Evolutionary conservation across 345 rosid genomes (phyloP), one percentile per base, ranked within the genome.

Genomic region (Turnera subulata): DNA sequence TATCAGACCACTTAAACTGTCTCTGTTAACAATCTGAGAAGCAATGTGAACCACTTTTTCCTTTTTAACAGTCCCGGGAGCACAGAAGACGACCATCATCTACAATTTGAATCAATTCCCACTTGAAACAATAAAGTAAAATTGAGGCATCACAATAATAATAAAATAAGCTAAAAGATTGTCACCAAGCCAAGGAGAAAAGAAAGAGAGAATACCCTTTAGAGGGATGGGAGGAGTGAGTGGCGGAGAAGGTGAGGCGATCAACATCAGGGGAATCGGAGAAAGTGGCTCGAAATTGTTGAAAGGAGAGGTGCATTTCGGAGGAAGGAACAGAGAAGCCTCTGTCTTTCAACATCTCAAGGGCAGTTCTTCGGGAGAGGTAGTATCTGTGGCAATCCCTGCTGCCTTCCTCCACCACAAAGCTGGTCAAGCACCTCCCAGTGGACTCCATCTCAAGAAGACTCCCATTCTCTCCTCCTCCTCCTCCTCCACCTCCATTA

Each of bases 261-360:
- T 85, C 88, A 7, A 69, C 57, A 55, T 88, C 96, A 0, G 86
- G 91, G 40, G 12, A 68, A 15, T 70, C 78, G 56, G 82, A 86
- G 65, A 82, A 53, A 58, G 72, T 62, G 24, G 74, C 68, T 29
- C 89, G 83, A 72, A 88, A 91, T 14, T 82, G 82, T 4, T 78
- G 66, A 17, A 91, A 79, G n/a, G 98, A 75, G 50, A 79, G 79
- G 45, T 71, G 59, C 57, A 82, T 76, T 39, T 88, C 96, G n/a
- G 88, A 70, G 66, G 11, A 7, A 55, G 91, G 70, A 15, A 82
- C 80, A 17, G 73, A 70, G 50, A 78, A 91, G 50, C 96, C 98
- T 68, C 98, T 76, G 60, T 91, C 98, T 35, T 64, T 72, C 35
- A 91, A 76, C 96, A 91, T 91, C 82, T 84, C 95, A 51, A 91